Evolutionary conservation across 2,329 filamentous ascomycete genomes (phyloP).

Genomic region (Hypoxylon sp.): DNA sequence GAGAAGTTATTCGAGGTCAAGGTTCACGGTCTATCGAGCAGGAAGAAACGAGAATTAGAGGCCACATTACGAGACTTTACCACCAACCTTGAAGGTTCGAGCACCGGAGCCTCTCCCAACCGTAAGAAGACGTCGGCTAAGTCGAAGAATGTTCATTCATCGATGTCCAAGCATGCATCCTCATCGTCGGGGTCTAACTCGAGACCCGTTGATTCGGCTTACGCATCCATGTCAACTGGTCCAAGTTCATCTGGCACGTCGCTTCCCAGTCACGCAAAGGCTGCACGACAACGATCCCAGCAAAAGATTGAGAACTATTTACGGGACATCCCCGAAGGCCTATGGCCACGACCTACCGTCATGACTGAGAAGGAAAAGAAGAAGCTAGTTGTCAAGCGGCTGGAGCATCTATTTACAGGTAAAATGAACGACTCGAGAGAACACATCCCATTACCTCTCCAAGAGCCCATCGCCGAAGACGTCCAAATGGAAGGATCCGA

Average conservation of each 20-base stretch:
- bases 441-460: conserved; percentile 55
- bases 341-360: conserved; percentile 72
- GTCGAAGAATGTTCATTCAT: conserved; percentile 60
- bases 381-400: conserved; percentile 79
- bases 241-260: conserved; percentile 62
- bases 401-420: conserved; percentile 88
- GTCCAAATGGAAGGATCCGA: conserved; percentile 48
- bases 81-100: conserved; percentile 70
- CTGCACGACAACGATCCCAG: conserved; percentile 61
- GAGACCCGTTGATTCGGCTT: conserved; percentile 72
- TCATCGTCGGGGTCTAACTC: conserved; percentile 68
- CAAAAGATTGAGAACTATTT: conserved; percentile 79
- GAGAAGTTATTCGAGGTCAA: conserved; percentile 89
- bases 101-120: conserved; percentile 59
- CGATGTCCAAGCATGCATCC: conserved; percentile 67
- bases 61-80: conserved; percentile 80
- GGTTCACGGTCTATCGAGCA: conserved; percentile 78
- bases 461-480: conserved; percentile 51
- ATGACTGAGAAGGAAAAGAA: conserved; percentile 83
- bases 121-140: conserved; percentile 61
- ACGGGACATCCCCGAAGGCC: conserved; percentile 78
- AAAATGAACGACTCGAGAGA: conserved; percentile 63
- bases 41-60: conserved; percentile 84
- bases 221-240: conserved; percentile 76
- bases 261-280: conserved; percentile 54